Evolutionary conservation across 768 basidiomycete genomes (phyloP), one percentile per base, ranked within the genome.

Genomic region (Psilocybe subaeruginosa): DNA sequence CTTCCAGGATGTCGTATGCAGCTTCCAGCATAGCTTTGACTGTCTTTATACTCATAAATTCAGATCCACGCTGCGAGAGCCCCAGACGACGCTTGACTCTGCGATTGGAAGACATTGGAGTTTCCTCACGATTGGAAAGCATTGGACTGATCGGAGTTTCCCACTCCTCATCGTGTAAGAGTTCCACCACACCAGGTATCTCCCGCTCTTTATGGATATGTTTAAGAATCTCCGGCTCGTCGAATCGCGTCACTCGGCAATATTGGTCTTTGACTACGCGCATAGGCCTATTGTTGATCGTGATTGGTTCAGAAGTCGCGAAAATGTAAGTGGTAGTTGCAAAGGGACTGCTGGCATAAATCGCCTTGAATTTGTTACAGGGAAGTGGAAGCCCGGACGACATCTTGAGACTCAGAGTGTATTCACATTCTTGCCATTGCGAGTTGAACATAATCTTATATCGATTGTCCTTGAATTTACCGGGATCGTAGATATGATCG

Each of bases 401-500:
- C 12, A 14, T 39, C 14, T 23, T 0, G 48, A 30, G 23, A n/a
- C 5, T 50, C 14, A 23, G 23, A 23, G 23, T 23, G 23, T 23
- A 23, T 23, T 23, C 23, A 2, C 23, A 23, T 23, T 23, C 23
- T 23, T 23, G 23, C 23, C 23, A 23, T 23, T 23, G 23, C 23
- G 23, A 2, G 23, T 23, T 23, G 23, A 23, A 23, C 23, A 23
- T 23, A 23, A 23, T 23, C 23, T 23, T 23, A 23, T 23, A 23
- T 23, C 23, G 23, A 23, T 23, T 23, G 23, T 23, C 23, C 23
- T 23, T 23, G 23, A 23, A 23, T 23, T 23, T 50, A 30, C 56
- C 56, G n/a, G 23, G 46, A n/a, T 57, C 46, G 29, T 57, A 57
- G 14, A 57, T 23, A 47, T 47, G 56, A 30, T 17, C 6, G 9